Evolutionary conservation across 768 basidiomycete genomes (phyloP).

Genomic region (Collybia nuda): DNA sequence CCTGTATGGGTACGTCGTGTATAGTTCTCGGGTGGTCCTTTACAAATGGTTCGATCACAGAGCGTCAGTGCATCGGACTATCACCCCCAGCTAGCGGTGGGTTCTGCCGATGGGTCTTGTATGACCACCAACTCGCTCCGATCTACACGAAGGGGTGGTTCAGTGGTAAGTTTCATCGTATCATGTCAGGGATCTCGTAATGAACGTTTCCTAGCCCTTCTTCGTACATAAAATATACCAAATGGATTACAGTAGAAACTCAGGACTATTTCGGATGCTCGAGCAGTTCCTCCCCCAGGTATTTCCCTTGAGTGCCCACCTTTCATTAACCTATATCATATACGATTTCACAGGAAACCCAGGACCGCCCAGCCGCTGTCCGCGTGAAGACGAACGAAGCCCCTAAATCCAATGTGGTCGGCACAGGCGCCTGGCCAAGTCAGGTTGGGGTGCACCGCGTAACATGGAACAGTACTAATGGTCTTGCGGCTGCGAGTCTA

Average conservation of each 20-base stretch:
- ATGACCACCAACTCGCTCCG: constrained; percentile 71
- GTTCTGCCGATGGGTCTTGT: constrained; percentile 81
- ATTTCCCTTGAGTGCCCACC: not conserved
- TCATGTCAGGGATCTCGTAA: no score
- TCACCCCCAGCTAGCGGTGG: constrained; percentile 83
- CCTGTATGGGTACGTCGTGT: constrained; percentile 74
- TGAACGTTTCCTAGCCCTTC: constrained; percentile 57
- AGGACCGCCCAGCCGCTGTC: constrained; percentile 12
- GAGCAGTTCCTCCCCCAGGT: constrained; percentile 83
- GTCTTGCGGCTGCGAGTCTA: constrained; percentile 55
- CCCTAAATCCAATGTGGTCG: constrained; percentile 25
- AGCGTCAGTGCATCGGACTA: constrained; percentile 75
- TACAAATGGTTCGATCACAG: constrained; percentile 34
- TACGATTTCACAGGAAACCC: constrained; percentile 14
- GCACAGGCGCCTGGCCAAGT: constrained; percentile 75
- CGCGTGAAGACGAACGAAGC: constrained; percentile 25
- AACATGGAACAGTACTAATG: constrained; percentile 78
- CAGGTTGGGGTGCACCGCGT: constrained; percentile 79
- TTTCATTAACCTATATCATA: not conserved
- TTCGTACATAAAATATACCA: constrained; percentile 81
- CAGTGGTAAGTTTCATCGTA: constrained; percentile 59
- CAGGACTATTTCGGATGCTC: constrained; percentile 81
- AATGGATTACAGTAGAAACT: constrained; percentile 81
- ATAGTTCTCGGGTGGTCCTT: not conserved
- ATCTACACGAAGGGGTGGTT: constrained; percentile 67